A percentile compares a stretch with the other conserved stretches of the same genome.
These are phyloP conservation scores for Phytophthora cactorum DNA, from an alignment of 352 stramenopile species.

Conservation along the genomic window DNA sequence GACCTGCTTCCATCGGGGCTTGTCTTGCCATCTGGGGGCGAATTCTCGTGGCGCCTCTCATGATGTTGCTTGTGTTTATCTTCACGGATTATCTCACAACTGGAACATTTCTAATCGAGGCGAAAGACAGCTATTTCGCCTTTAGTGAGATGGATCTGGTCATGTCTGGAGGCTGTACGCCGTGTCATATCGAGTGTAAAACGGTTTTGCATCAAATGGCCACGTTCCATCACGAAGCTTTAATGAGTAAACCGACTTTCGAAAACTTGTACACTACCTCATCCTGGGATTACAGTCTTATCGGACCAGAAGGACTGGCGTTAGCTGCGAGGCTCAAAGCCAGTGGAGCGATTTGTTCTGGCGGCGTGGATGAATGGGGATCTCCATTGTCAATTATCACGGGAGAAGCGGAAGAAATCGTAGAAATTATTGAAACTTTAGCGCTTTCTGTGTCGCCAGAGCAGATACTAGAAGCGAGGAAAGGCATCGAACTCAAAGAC, in stretches of 20 bases:
- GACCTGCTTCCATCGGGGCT: slow-evolving; percentile 29
- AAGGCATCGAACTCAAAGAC: slow-evolving; percentile 17
- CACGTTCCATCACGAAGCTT: slow-evolving; percentile 23
- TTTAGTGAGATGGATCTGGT: slow-evolving; percentile 34
- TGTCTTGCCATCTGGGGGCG: slow-evolving; percentile 29
- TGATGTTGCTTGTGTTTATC: slow-evolving; percentile 24
- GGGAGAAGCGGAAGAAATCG: slow-evolving; percentile 20
- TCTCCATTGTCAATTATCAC: slow-evolving; percentile 31
- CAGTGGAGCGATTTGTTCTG: slow-evolving; percentile 26
- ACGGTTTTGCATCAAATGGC: slow-evolving; percentile 30
- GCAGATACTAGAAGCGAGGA: slow-evolving; percentile 20
- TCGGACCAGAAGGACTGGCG: slow-evolving; percentile 7
- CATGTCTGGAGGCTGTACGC: slow-evolving; percentile 32
- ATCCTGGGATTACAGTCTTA: slow-evolving; percentile 24
- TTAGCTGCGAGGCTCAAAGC: slow-evolving; percentile 21
- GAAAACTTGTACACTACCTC: slow-evolving; percentile 27
- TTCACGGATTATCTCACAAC: slow-evolving; percentile 36
- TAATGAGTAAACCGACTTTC: slow-evolving; percentile 36
- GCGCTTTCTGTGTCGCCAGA: slow-evolving; percentile 21
- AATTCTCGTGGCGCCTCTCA: slow-evolving; percentile 27
- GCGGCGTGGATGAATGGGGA: slow-evolving; percentile 33
- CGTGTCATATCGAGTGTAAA: slow-evolving; percentile 23
- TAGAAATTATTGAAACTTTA: slow-evolving; percentile 28
- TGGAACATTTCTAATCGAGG: slow-evolving; percentile 28
- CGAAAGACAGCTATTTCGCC: slow-evolving; percentile 36